Base-by-base conservation (phyloP, 306 rosid species). In the Vigna angularis region DNA sequence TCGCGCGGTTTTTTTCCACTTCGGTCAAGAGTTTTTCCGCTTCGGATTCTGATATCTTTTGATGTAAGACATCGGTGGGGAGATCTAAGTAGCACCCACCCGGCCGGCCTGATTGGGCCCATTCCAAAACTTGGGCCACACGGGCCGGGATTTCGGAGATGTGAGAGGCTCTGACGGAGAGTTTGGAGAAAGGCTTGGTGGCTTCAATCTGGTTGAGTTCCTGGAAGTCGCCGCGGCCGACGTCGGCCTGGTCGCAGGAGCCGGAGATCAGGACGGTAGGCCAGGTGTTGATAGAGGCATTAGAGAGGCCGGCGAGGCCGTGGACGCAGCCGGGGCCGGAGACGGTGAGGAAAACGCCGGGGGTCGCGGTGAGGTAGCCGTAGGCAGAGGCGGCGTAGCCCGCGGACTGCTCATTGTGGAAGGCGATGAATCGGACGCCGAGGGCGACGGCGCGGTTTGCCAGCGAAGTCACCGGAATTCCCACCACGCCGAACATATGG, bases 321-420 rank as follows among this genome's bases (percentile, higher is more conserved):
- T 95, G 99, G 58, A 95, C 96, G 80, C 99, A 95, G 6, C 99
- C 99, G 5, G 98, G 99, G 4, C 94, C 99, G 5, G 98, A 95
- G 8, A 95, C 99, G 6, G 99, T 95, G 38, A 95, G 97, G 42
- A 93, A 92, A 1, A 95, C 85, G 5, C 99, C 99, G 38, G 99
- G 95, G 0, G 87, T 74, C 14, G 85, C 90, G 4, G 96, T 87
- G 59, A 95, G 93, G 76, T 83, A 95, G n/a, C 99, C 99, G 67
- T 89, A 91, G 49, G 99, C 97, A 7, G 99, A 91, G 70, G 99
- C 99, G 32, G 99, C 98, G 51, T 95, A 95, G 1, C 99, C 99
- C 0, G 98, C 99, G 24, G 98, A 93, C 15, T 95, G 99, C 80
- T 95, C 99, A 78, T 95, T 95, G 79, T 95, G 99, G 82, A 95